Base-by-base conservation (phyloP, 495 filamentous ascomycete species). In the Xylaria scruposa region DNA sequence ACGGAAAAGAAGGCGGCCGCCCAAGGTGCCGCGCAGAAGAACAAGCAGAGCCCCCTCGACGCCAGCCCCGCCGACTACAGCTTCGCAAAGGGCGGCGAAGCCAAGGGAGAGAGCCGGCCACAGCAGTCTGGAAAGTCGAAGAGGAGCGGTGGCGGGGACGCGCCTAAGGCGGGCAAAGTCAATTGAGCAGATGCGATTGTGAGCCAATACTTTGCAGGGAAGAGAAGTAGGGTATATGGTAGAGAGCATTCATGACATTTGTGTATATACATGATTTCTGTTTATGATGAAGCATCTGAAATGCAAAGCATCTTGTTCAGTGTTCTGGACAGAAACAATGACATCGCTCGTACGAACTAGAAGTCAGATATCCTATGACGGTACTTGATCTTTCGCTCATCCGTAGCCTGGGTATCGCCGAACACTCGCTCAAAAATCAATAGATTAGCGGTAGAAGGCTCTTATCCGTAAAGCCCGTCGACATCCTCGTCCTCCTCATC, bases 401-500 rank as follows among this genome's bases (percentile, higher is more conserved):
- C 31, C n/a, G 31, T 44, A 44, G 49, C 44, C 58, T 38, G 75
- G 73, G 75, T 77, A 76, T 75, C 70, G 59, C 73, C 68, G 70
- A 73, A 56, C 56, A 53, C 3, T 29, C 33, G 42, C 31, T 33
- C n/a, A 31, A 17, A 10, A 24, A 38, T 61, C 58, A 51, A 61
- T 61, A 24, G 10, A 38, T 61, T 17, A 29, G 31, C 19, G 12
- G 31, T 26, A 29, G 46, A 1, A 42, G 36, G 0, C 40, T 15
- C 24, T 86, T 75, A 94, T 64, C 89, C 91, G 82, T 94, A 95
- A 85, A 93, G 86, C 9, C 90, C 90, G 85, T 93, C 90, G 82
- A 89, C 88, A 88, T 91, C 89, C 68, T 92, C 89, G 21, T 90
- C 87, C 10, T 86, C 88, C 0, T 90, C 89, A 7, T 85, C 85